Evolutionary conservation across 2,329 filamentous ascomycete species (phyloP).

Genomic region (Fusarium kyushuense): DNA sequence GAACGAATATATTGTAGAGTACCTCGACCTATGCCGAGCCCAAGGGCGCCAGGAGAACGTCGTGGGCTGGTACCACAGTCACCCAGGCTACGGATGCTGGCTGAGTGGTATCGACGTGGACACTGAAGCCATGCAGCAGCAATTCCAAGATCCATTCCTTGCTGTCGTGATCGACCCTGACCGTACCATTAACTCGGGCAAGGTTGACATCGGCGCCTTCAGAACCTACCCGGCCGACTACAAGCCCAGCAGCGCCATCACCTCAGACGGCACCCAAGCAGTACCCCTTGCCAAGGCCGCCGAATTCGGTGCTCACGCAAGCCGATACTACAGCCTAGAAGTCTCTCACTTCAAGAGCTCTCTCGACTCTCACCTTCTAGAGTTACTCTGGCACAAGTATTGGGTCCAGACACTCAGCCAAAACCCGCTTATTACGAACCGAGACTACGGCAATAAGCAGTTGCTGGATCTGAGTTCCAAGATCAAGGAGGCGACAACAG

Average conservation of each 20-base stretch:
- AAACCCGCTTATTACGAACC: constrained; percentile 89
- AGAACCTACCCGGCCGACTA: constrained; percentile 86
- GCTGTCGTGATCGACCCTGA: constrained; percentile 97
- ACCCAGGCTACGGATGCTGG: constrained; percentile 99
- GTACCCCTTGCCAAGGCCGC: constrained; percentile 95
- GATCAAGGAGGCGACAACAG: constrained; percentile 72
- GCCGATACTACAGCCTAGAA: constrained; percentile 89
- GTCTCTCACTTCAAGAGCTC: constrained; percentile 95
- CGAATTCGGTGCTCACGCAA: constrained; percentile 94
- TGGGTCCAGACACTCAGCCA: constrained; percentile 97
- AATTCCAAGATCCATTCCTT: constrained; percentile 88
- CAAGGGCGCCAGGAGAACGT: constrained; percentile 87
- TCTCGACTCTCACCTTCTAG: constrained; percentile 86
- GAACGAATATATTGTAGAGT: constrained; percentile 96
- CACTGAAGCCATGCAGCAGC: constrained; percentile 88
- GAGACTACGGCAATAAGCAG: constrained; percentile 92
- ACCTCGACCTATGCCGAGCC: constrained; percentile 80
- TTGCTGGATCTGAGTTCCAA: constrained; percentile 89
- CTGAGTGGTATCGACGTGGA: constrained; percentile 94
- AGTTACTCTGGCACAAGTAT: constrained; percentile 98
- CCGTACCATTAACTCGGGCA: constrained; percentile 91
- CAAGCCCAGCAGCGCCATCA: constrained; percentile 58
- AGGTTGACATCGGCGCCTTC: constrained; percentile 98
- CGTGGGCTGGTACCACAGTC: constrained; percentile 97
- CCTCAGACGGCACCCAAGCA: constrained; percentile 72